phyloP scores from a whole-genome alignment of 2,329 filamentous ascomycete genomes.

The Aspergillus sp. region DNA sequence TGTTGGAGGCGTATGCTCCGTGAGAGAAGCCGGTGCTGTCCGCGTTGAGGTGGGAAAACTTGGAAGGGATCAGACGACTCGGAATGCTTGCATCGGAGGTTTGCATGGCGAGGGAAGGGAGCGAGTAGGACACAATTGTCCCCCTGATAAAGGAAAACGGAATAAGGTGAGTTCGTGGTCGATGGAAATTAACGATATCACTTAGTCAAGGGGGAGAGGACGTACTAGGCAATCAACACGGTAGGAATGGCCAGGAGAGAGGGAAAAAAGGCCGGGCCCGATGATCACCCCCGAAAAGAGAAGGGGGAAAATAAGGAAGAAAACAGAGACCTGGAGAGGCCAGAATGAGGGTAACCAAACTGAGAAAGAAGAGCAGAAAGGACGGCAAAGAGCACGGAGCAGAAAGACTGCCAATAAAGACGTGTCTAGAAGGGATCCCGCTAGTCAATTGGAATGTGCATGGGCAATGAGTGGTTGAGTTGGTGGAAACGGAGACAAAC shows the following conservation, averaged over 20 bases:
- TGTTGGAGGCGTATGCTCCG: conserved; percentile 85
- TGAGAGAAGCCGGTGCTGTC: conserved; percentile 89
- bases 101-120: conserved; percentile 73
- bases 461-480: conserved; percentile 24
- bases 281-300: conserved; percentile 23
- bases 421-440: conserved; percentile 31
- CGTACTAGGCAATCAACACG: conserved; percentile 35
- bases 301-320: conserved; percentile 19
- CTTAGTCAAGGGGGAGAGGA: conserved; percentile 16
- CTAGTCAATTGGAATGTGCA: conserved; percentile 38
- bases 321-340: conserved; percentile 17
- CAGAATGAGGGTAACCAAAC: conserved; percentile 18
- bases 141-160: conserved; percentile 71
- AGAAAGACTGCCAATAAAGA: conserved; percentile 28
- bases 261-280: conserved; percentile 19
- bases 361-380: conserved; percentile 19
- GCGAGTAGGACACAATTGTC: conserved; percentile 71
- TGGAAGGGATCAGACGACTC: conserved; percentile 69
- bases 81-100: conserved; percentile 69
- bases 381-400: conserved; percentile 25
- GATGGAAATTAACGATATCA: conserved; percentile 21
- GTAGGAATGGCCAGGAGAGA: conserved; percentile 22
- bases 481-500: conserved; percentile 25
- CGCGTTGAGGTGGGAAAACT: conserved; percentile 69
- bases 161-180: conserved; percentile 54